Percentiles rank a stretch among this genome's conserved stretches.
phyloP scores from a whole-genome alignment of 2,329 filamentous ascomycete species.

The Diaporthe helianthi region DNA sequence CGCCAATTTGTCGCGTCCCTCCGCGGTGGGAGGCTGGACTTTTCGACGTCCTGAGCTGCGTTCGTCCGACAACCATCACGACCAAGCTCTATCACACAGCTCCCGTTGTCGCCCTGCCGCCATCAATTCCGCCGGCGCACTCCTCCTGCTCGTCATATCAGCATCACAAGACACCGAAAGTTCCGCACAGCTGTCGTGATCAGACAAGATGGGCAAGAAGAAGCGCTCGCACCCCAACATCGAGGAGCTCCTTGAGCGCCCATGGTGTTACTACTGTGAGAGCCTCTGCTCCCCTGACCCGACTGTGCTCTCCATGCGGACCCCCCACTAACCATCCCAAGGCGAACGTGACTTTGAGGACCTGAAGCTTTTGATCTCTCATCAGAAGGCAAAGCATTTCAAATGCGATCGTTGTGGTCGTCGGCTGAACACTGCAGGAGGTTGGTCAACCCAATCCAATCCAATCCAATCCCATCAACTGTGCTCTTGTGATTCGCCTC shows the following conservation, averaged over 20 bases:
- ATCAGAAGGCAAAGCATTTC: constrained; percentile 99
- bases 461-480: not conserved
- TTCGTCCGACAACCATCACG: not conserved
- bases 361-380: constrained; percentile 92
- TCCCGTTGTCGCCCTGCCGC: not conserved
- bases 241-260: constrained; percentile 84
- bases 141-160: no score
- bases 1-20: constrained; percentile 15
- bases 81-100: constrained; percentile 14
- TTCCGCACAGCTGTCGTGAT: not conserved
- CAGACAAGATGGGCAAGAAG: constrained; percentile 80
- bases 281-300: constrained; percentile 37
- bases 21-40: constrained; percentile 9
- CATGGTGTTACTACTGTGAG: constrained; percentile 97
- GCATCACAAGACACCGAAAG: no score
- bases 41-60: constrained; percentile 24
- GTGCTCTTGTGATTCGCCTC: not conserved
- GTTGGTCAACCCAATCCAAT: constrained; percentile 55
- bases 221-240: constrained; percentile 85
- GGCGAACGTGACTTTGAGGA: constrained; percentile 97
- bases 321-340: constrained; percentile 44
- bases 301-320: not conserved
- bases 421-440: constrained; percentile 91
- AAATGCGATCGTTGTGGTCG: constrained; percentile 93
- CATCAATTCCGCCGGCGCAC: not conserved